These are phyloP conservation scores for Filosporella fistucella DNA, from an alignment of 495 filamentous ascomycete genomes.

Conservation along the genomic window DNA sequence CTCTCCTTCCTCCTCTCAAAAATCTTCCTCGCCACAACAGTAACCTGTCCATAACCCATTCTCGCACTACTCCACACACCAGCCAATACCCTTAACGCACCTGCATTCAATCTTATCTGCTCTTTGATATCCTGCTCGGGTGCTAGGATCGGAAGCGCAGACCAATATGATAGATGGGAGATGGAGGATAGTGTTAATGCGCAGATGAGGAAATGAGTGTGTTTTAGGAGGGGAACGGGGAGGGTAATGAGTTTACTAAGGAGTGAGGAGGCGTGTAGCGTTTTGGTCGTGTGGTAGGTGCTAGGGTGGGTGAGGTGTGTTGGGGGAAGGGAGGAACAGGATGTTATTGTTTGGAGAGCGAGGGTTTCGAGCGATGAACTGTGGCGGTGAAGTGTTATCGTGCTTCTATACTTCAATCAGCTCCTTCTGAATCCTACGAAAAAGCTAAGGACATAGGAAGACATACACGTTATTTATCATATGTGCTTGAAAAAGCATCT, in stretches of 20 bases:
- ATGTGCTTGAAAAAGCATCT: conserved; percentile 88
- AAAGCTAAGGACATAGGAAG: not conserved
- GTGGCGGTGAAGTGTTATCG: not conserved
- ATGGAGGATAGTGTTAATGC: conserved; percentile 64
- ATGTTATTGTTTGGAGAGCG: too few species aligned
- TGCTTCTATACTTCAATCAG: conserved; percentile 26
- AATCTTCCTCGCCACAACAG: conserved; percentile 62
- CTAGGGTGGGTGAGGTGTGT: too few species aligned
- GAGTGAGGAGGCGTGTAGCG: conserved; percentile 68
- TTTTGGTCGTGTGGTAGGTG: conserved; percentile 75
- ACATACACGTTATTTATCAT: conserved; percentile 69
- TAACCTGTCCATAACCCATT: conserved; percentile 67
- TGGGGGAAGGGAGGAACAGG: too few species aligned
- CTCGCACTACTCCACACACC: conserved; percentile 73
- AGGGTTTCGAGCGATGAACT: not conserved
- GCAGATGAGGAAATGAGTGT: conserved; percentile 87
- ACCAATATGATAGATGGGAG: conserved; percentile 58
- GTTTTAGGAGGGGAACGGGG: conserved; percentile 62
- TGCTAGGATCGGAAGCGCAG: conserved; percentile 39
- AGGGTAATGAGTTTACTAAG: conserved; percentile 74
- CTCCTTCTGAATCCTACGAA: too few species aligned
- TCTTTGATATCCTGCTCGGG: conserved; percentile 67
- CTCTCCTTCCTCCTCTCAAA: conserved; percentile 47
- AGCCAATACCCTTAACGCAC: conserved; percentile 68
- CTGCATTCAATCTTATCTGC: conserved; percentile 73